phyloP scores from a whole-genome alignment of 1,284 basidiomycete species.

The Rhodotorula sp. region DNA sequence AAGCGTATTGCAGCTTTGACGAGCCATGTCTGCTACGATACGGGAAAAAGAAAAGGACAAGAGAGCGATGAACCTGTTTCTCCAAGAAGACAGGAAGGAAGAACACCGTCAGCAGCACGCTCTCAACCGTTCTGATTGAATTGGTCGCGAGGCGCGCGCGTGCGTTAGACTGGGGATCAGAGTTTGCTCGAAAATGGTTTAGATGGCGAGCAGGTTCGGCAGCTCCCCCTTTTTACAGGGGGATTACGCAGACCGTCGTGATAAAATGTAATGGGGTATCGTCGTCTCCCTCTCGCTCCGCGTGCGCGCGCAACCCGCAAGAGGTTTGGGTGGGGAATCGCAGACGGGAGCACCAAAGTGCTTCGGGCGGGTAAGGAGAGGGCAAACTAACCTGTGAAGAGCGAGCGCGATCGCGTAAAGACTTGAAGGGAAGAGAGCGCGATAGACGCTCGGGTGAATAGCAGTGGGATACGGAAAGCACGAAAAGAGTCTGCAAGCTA shows the following conservation, averaged over 20 bases:
- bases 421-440: background rate
- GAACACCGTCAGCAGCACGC: background rate
- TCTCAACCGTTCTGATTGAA: background rate
- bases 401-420: background rate
- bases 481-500: background rate
- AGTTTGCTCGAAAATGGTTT: constrained; percentile 37
- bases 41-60: background rate
- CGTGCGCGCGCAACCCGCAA: too few relatives aligned
- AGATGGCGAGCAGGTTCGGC: constrained; percentile 39
- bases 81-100: background rate
- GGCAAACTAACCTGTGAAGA: background rate
- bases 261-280: constrained; percentile 37
- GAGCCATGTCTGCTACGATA: background rate
- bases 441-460: background rate
- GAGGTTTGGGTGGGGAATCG: too few relatives aligned
- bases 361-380: background rate
- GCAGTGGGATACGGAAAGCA: background rate
- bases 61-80: background rate
- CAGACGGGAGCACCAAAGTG: too few relatives aligned
- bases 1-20: background rate
- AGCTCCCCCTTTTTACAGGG: background rate
- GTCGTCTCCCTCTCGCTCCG: constrained; percentile 31
- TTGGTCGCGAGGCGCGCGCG: background rate
- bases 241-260: constrained; percentile 40
- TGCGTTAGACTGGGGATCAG: constrained; percentile 32